Evolutionary conservation across 1,139 yeast species (phyloP), one percentile per base, ranked within the genome.

Genomic region (Lodderomyces pseudojiufengensis): DNA sequence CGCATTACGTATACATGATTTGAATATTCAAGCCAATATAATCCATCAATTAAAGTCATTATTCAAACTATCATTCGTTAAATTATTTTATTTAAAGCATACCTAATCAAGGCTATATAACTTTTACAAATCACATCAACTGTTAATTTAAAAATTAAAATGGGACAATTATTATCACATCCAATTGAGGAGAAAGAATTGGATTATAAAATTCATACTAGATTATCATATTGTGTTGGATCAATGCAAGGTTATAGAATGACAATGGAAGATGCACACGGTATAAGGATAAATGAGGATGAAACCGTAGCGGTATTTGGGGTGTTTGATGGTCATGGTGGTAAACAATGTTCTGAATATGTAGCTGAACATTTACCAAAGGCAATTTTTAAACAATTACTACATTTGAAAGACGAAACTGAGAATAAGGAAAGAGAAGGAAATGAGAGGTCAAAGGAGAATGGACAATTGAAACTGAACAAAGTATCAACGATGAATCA

Each of bases 241-340:
- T 74, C 84, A 25, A 83, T 84, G 86, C 90, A 83, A 52, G 92
- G 94, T 3, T 83, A 82, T 56, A 59, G 94, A 35, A 63, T 78
- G 54, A 70, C 83, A 9, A 85, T 83, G 80, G 94, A 84, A 50
- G 94, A 84, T 57, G 85, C 90, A 4, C 85, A 79, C 54, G 70
- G 72, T 57, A 62, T 72, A 36, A 55, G 53, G 45, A 52, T 72
- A 29, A 63, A 61, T 42, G 71, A 65, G 41, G 63, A 63, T 46
- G 74, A 69, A 45, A 41, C 55, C 29, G 51, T 82, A 27, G 79
- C 81, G 27, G 69, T 83, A 7, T 81, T 80, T 54, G 87, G 82
- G 1, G 84, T 84, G 3, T 84, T 80, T 57, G 94, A 84, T 55
- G 94, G 94, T 3, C 94, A 84, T 54, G 94, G 94, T 2, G 90